A percentile compares a stretch with the other conserved stretches of the same genome.
phyloP scores from a whole-genome alignment of 345 rosid species.

The Lagerstroemia speciosa region DNA sequence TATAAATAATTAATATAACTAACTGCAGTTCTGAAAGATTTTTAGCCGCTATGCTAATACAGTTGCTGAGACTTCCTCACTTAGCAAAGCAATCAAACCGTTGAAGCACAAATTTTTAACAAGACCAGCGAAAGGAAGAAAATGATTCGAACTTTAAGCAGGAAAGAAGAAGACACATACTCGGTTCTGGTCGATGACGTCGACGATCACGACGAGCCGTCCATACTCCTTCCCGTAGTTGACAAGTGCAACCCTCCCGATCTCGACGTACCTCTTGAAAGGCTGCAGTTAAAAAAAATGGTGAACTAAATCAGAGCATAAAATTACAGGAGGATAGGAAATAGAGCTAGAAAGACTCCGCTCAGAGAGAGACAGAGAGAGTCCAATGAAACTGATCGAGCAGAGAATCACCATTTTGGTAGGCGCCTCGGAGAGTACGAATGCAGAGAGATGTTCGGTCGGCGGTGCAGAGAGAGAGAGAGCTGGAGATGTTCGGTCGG shows the following conservation, averaged over 20 bases:
- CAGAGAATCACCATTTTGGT: background rate
- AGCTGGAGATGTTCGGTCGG: too few relatives aligned
- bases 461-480: too few relatives aligned
- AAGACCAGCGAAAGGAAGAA: background rate
- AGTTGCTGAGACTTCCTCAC: background rate
- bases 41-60: background rate
- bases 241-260: conserved; percentile 8
- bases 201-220: conserved; percentile 6
- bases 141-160: background rate
- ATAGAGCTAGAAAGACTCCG: background rate
- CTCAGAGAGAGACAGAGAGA: background rate
- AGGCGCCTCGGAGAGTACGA: background rate
- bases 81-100: background rate
- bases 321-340: background rate
- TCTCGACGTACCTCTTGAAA: conserved; percentile 5
- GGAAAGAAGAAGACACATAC: background rate
- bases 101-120: background rate
- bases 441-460: background rate
- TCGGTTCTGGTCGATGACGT: conserved; percentile 5
- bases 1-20: background rate
- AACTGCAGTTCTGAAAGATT: background rate
- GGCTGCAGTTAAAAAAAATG: background rate
- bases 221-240: conserved; percentile 10
- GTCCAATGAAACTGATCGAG: background rate
- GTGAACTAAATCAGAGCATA: background rate